Evolutionary conservation across 2,329 filamentous ascomycete genomes (phyloP).

Genomic region (Epichloe uncinata): DNA sequence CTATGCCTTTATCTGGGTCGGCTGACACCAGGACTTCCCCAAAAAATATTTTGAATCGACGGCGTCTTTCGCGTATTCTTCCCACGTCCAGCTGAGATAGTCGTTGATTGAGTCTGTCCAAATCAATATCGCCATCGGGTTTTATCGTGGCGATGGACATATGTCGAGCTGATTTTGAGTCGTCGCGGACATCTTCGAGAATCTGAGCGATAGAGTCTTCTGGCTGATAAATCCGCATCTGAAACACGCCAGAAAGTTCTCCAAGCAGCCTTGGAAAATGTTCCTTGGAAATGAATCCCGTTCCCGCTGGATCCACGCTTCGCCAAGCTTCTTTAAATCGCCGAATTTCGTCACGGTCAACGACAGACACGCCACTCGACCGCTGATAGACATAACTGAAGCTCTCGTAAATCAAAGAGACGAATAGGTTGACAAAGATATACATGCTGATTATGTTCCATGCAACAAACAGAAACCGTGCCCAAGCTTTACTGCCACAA

Average conservation of each 20-base stretch:
- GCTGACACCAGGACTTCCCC: conserved; percentile 92
- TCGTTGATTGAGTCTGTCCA: conserved; percentile 61
- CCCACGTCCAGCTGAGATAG: conserved; percentile 60
- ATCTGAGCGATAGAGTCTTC: conserved; percentile 81
- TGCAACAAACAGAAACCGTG: conserved; percentile 75
- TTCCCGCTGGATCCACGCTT: conserved; percentile 81
- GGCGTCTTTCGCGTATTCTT: conserved; percentile 61
- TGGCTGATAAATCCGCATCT: conserved; percentile 90
- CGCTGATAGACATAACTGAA: conserved; percentile 99
- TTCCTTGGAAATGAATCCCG: conserved; percentile 82
- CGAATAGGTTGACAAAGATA: conserved; percentile 96
- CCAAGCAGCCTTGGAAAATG: conserved; percentile 78
- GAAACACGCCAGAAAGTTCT: conserved; percentile 87
- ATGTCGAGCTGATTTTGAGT: conserved; percentile 39
- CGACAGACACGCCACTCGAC: conserved; percentile 79
- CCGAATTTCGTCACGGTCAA: conserved; percentile 86
- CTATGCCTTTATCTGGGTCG: conserved; percentile 78
- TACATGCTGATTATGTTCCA: conserved; percentile 99
- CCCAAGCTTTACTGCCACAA: conserved; percentile 85
- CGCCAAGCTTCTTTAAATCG: conserved; percentile 98
- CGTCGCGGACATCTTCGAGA: conserved; percentile 65
- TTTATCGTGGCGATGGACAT: conserved; percentile 39
- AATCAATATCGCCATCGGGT: conserved; percentile 49
- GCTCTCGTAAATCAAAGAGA: conserved; percentile 97
- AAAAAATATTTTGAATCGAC: conserved; percentile 86